Percentiles rank a stretch among this genome's conserved stretches.
Evolutionary conservation across 2,329 filamentous ascomycete genomes (phyloP).

Genomic region (Hypoxylon sp.): DNA sequence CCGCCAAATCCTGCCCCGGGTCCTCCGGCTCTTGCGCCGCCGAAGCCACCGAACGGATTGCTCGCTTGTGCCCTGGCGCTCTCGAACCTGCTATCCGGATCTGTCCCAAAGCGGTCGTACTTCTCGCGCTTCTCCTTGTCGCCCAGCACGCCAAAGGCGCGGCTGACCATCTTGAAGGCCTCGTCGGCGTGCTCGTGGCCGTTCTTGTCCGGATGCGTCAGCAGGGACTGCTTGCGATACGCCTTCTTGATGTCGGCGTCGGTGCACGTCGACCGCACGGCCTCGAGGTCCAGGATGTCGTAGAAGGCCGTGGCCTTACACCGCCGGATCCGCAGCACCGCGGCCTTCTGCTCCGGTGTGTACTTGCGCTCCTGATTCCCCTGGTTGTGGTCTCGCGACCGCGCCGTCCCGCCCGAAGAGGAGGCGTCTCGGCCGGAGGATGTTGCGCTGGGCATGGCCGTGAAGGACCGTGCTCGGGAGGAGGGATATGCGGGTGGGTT

Average conservation of each 20-base stretch:
- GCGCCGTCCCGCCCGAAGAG: constrained; percentile 58
- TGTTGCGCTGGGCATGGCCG: constrained; percentile 65
- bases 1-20: constrained; percentile 65
- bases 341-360: constrained; percentile 91
- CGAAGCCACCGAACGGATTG: constrained; percentile 59
- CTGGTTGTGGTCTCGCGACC: constrained; percentile 78
- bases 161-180: constrained; percentile 97
- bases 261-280: constrained; percentile 73
- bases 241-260: constrained; percentile 97
- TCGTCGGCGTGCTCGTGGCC: constrained; percentile 95
- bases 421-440: constrained; percentile 69
- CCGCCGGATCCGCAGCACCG: constrained; percentile 88
- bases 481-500: not conserved
- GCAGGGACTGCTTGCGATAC: constrained; percentile 91
- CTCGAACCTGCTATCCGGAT: constrained; percentile 90
- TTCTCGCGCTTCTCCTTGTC: constrained; percentile 93
- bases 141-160: constrained; percentile 92
- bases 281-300: constrained; percentile 86
- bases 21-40: constrained; percentile 55
- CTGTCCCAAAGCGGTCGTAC: constrained; percentile 90
- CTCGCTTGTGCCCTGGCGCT: constrained; percentile 69
- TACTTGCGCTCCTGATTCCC: constrained; percentile 83
- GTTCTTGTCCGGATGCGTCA: constrained; percentile 99
- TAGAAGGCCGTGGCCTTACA: constrained; percentile 93
- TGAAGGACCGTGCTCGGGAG: constrained; percentile 22